These are phyloP conservation scores for Colletotrichum shisoi DNA, from an alignment of 2,329 filamentous ascomycete genomes.

Conservation along the genomic window DNA sequence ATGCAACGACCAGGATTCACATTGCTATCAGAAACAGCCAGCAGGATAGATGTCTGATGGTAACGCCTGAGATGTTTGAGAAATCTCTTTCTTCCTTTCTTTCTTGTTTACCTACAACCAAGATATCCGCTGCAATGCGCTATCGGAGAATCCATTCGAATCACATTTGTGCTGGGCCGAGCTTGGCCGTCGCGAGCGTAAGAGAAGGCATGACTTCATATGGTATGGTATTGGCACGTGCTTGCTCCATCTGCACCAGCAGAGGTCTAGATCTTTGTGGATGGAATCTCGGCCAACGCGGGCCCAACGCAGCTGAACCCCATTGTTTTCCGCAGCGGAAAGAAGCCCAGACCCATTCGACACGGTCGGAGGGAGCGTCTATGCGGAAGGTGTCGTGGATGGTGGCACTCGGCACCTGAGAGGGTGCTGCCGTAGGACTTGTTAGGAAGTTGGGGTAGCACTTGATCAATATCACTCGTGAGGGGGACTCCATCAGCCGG, in stretches of 20 bases:
- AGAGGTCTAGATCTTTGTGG: slow-evolving; percentile 4
- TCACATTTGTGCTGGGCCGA: slow-evolving; percentile 3
- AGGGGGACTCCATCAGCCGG: slow-evolving; percentile 22
- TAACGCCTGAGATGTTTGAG: not conserved
- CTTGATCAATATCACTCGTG: slow-evolving; percentile 37
- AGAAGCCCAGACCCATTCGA: slow-evolving; percentile 9
- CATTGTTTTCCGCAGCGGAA: slow-evolving; percentile 21
- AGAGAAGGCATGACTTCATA: slow-evolving; percentile 27
- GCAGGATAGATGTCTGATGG: not conserved
- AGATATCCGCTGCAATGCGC: not conserved
- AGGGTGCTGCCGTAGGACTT: slow-evolving; percentile 9
- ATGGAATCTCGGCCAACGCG: slow-evolving; percentile 25
- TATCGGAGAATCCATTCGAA: not conserved
- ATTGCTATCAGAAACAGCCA: not conserved
- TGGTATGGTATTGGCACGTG: slow-evolving; percentile 33
- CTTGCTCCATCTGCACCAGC: not conserved
- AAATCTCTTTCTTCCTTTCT: not conserved
- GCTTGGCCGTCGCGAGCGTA: slow-evolving; percentile 10
- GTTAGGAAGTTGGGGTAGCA: slow-evolving; percentile 34
- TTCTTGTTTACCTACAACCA: not conserved
- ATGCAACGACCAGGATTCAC: slow-evolving; percentile 8
- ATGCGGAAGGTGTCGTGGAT: slow-evolving; percentile 30
- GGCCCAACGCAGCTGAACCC: slow-evolving; percentile 20
- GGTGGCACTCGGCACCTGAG: slow-evolving; percentile 13
- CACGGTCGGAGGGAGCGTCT: slow-evolving; percentile 3